A percentile compares a stretch with the other conserved stretches of the same genome.
Conservation (phyloP, 2,329 filamentous ascomycete species). For the Neonectria neomacrospora region DNA sequence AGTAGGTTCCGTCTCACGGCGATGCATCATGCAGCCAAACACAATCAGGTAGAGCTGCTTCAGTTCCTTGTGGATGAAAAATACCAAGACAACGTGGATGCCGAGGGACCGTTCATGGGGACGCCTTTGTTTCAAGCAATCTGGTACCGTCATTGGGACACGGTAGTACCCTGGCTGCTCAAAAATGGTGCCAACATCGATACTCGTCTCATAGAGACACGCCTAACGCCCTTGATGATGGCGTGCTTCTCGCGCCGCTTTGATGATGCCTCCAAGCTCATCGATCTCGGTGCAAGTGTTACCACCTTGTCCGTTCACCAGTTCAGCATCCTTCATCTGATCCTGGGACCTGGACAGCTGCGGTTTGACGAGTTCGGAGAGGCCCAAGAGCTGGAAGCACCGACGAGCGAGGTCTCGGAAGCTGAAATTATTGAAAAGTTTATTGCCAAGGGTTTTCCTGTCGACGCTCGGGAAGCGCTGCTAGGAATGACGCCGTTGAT, state of each 20-base stretch:
- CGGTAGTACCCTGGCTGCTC: constrained; percentile 41
- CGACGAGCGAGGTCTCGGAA: constrained; percentile 32
- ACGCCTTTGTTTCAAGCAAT: constrained; percentile 43
- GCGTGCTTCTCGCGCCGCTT: constrained; percentile 43
- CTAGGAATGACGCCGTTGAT: constrained; percentile 45
- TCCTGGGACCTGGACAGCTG: constrained; percentile 39
- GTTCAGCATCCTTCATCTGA: constrained; percentile 44
- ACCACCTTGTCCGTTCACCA: constrained; percentile 38
- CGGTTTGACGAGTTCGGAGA: constrained; percentile 39
- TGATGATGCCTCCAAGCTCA: constrained; percentile 41
- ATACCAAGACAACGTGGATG: constrained; percentile 35
- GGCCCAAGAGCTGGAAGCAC: constrained; percentile 14
- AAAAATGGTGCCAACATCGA: constrained; percentile 42
- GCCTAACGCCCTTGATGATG: constrained; percentile 44
- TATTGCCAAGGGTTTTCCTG: constrained; percentile 41
- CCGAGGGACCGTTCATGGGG: constrained; percentile 43
- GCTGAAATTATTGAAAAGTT: constrained; percentile 43
- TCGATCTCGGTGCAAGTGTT: constrained; percentile 42
- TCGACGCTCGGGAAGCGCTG: constrained; percentile 40
- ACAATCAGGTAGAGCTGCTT: constrained; percentile 35
- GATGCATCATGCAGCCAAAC: constrained; percentile 41
- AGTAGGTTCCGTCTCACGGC: constrained; percentile 40
- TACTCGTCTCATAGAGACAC: constrained; percentile 41
- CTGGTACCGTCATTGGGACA: constrained; percentile 44
- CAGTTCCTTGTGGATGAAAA: constrained; percentile 34